Conservation (phyloP, 2,329 filamentous ascomycete genomes). For the Ophidiomyces ophidiicola region DNA sequence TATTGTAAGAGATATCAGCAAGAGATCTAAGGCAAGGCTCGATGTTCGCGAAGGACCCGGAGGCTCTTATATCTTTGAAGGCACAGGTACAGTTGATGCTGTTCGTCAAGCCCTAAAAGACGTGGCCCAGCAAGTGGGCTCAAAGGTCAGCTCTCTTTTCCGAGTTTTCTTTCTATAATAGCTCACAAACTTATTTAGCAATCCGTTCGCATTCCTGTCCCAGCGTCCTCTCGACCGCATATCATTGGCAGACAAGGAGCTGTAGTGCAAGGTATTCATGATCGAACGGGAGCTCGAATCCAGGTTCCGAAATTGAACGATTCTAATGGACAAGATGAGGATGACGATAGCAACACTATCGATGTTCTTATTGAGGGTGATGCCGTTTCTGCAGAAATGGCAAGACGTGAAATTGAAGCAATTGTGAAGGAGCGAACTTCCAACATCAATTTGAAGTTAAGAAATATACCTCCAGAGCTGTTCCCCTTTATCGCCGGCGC, state of each 20-base stretch:
- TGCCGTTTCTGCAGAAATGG: slow-evolving; percentile 71
- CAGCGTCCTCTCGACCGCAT: slow-evolving; percentile 68
- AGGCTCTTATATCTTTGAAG: slow-evolving; percentile 68
- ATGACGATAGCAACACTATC: slow-evolving; percentile 64
- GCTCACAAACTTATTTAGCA: slow-evolving; percentile 34
- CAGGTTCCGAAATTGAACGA: slow-evolving; percentile 76
- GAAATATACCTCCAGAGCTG: slow-evolving; percentile 76
- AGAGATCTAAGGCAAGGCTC: slow-evolving; percentile 75
- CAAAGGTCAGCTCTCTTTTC: slow-evolving; percentile 49
- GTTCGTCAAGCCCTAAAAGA: slow-evolving; percentile 84
- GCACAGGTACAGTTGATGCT: slow-evolving; percentile 68
- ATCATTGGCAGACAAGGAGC: slow-evolving; percentile 89
- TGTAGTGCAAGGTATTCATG: slow-evolving; percentile 79
- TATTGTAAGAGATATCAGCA: slow-evolving; percentile 82
- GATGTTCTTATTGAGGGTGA: slow-evolving; percentile 87
- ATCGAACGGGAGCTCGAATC: slow-evolving; percentile 78
- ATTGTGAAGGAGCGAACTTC: slow-evolving; percentile 80
- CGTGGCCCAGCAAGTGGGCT: slow-evolving; percentile 73
- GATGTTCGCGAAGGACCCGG: slow-evolving; percentile 61
- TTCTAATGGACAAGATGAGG: slow-evolving; percentile 52
- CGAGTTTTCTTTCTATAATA: slow-evolving; percentile 4
- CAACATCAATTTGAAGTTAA: slow-evolving; percentile 68
- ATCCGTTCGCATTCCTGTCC: slow-evolving; percentile 64
- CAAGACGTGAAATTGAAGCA: slow-evolving; percentile 68
- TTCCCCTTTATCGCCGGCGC: slow-evolving; percentile 89